These are phyloP conservation scores for Termitomyces titanicus DNA, from an alignment of 768 basidiomycete species.

Conservation along the genomic window DNA sequence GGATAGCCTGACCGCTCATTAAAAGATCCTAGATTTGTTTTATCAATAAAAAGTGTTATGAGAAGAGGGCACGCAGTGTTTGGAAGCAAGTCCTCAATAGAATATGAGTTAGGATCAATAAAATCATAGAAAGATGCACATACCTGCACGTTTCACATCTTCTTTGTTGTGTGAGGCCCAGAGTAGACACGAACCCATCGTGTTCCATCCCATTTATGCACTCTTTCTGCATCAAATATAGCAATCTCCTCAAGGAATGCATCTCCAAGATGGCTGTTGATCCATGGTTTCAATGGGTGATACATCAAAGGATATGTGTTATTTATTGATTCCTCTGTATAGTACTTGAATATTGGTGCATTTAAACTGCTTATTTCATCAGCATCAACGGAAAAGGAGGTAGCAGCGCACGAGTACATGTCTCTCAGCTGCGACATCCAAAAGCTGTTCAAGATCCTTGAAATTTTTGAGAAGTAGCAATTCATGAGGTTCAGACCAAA, in stretches of 20 bases:
- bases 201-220: no score
- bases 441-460: slow-evolving; percentile 16
- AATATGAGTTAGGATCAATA: no score
- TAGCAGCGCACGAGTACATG: not conserved
- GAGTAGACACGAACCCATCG: no score
- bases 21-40: slow-evolving; percentile 33
- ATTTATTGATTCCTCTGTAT: not conserved
- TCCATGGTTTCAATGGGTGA: no score
- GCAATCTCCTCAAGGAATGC: no score
- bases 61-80: no score
- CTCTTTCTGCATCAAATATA: no score
- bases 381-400: not conserved
- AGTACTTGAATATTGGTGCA: not conserved
- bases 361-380: slow-evolving; percentile 1
- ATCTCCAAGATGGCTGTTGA: no score
- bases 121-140: no score
- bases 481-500: not conserved
- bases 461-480: slow-evolving; percentile 18
- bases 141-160: no score
- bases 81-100: no score
- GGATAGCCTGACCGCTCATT: slow-evolving; percentile 32
- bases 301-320: slow-evolving; percentile 13
- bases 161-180: no score
- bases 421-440: slow-evolving; percentile 11
- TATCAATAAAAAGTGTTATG: slow-evolving; percentile 40